Conservation (phyloP, 495 filamentous ascomycete species). For the Neurospora sublineolata region DNA sequence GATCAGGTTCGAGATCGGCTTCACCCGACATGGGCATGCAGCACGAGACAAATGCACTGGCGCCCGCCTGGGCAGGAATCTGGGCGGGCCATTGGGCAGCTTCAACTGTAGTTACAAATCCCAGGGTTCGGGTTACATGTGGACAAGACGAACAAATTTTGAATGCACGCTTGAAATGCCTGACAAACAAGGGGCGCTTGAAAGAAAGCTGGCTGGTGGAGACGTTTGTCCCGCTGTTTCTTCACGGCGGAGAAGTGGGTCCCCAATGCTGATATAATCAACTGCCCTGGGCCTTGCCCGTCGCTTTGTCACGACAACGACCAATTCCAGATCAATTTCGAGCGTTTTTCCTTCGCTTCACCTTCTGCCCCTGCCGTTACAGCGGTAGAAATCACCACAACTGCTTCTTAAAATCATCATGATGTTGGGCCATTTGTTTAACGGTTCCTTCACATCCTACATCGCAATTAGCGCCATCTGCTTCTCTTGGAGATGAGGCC, state of each 20-base stretch:
- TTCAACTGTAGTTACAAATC: background rate
- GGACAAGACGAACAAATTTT: background rate
- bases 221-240: background rate
- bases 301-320: background rate
- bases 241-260: background rate
- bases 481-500: background rate
- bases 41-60: background rate
- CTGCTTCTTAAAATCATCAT: background rate
- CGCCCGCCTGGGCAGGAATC: background rate
- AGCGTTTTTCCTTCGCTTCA: background rate
- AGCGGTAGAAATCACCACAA: background rate
- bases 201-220: background rate
- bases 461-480: background rate
- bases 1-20: background rate
- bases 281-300: background rate
- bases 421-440: background rate
- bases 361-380: background rate
- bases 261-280: background rate
- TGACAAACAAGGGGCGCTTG: background rate
- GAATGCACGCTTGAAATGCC: background rate
- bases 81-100: background rate
- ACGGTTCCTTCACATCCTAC: background rate
- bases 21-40: background rate
- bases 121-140: background rate
- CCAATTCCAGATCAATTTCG: background rate